Conservation (phyloP, 2,329 filamentous ascomycete species). For the Aspergillus alliaceus region DNA sequence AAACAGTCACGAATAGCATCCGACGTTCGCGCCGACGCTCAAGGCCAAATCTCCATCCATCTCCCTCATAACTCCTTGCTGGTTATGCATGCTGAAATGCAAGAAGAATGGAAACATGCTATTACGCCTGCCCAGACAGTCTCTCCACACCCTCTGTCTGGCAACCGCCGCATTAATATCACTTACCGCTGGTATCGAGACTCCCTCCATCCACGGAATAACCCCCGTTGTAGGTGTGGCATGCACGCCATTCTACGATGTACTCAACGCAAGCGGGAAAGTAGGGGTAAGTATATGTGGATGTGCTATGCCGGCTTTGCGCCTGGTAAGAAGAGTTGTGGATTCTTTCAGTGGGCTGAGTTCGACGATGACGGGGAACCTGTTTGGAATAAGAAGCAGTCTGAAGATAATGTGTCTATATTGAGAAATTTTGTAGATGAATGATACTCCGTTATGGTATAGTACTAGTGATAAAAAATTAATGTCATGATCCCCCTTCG, state of each 20-base stretch:
- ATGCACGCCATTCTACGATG: conserved; percentile 71
- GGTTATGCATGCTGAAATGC: conserved; percentile 97
- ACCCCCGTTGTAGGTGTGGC: conserved; percentile 74
- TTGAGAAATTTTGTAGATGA: conserved; percentile 26
- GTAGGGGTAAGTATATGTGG: conserved; percentile 82
- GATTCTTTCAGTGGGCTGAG: conserved; percentile 80
- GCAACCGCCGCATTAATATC: conserved; percentile 82
- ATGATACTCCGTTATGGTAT: background rate
- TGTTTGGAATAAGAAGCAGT: conserved; percentile 50
- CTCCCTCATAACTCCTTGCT: conserved; percentile 92
- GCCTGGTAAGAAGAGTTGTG: conserved; percentile 58
- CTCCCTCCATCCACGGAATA: conserved; percentile 72
- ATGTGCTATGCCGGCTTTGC: conserved; percentile 74
- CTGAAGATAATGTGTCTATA: conserved; percentile 19
- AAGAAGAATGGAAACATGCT: conserved; percentile 93
- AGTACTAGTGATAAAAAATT: background rate
- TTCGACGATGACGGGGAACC: conserved; percentile 87
- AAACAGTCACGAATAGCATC: conserved; percentile 10
- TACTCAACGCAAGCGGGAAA: conserved; percentile 75
- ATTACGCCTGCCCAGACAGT: conserved; percentile 74
- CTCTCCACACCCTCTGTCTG: conserved; percentile 79
- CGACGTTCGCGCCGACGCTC: conserved; percentile 54
- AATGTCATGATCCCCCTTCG: background rate
- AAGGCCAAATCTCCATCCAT: conserved; percentile 89
- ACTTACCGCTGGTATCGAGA: conserved; percentile 87